Base-by-base conservation (phyloP, 2,329 filamentous ascomycete genomes). In the Pleomassaria siparia region DNA sequence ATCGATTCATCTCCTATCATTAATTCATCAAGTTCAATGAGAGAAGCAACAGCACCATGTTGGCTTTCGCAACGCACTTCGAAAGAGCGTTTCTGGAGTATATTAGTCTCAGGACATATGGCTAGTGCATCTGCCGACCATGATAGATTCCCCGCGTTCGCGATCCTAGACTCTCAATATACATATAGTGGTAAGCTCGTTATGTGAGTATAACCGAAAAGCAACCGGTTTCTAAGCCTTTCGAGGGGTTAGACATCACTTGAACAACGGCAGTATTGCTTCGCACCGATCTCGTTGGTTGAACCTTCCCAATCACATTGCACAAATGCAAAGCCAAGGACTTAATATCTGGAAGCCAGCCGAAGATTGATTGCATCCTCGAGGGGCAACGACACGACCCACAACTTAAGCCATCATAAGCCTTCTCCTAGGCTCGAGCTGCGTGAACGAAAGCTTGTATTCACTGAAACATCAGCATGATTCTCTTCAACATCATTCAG, bases 141-240 rank as follows among this genome's bases (percentile, higher is more conserved):
- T 24, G 6, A 22, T 18, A 18, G n/a, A 13, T 20, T 37, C 18
- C 18, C 6, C 35, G 13, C 12, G 18, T 13, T 15, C 7, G 7
- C 8, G 15, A 35, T 16, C 32, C 32, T 11, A 35, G 32, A 7
- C 13, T 40, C 28, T n/a, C 44, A 51, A 55, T 55, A 16, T 49
- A 20, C 9, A 15, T 47, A 54, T 32, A 54, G 32, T 35, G 13
- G 4, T 7, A 16, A 35, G 6, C 15, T 18, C 13, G 32, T n/a
- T 7, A 13, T 16, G 8, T 6, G n/a, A 36, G 30, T 42, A 44
- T 28, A 45, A 21, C 52, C 44, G 42, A 50, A 51, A 25, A 52
- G 35, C 49, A 55, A 52, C 44, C 49, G 52, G 46, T n/a, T n/a
- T n/a, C n/a, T n/a, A n/a, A n/a, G n/a, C n/a, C 24, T 52, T 30